Evolutionary conservation across 1,284 basidiomycete genomes (phyloP), one percentile per base, ranked within the genome.

Genomic region (Puccinia polysora): DNA sequence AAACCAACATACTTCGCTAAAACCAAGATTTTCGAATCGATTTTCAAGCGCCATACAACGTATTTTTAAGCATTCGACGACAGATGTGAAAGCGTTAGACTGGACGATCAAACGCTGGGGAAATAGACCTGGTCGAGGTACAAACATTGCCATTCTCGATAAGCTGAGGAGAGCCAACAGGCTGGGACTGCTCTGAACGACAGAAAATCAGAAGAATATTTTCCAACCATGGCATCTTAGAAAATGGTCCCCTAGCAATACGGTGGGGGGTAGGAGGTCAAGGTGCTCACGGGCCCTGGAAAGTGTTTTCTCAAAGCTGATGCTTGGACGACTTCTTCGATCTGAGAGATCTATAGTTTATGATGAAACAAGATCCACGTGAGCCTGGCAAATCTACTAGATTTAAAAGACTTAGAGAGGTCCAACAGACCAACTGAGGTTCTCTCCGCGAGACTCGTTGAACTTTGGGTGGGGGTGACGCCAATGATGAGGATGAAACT

Each of bases 21-120:
- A n/a, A 14, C 30, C n/a, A 47, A 23, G 56, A 34, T 18, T 32
- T 15, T 58, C 28, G 25, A 58, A 53, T 5, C 23, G 32, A 47
- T 45, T 4, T 43, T 47, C n/a, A 25, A 69, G 47, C 23, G 45
- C 60, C n/a, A 25, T 5, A 20, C 38, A 25, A 60, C 49, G 36
- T 25, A 50, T 43, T 20, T 49, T 45, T 32, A 69, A 52, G 45
- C 56, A 60, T 25, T 40, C 18, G 30, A 69, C 34, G 8, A 52
- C 56, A 3, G 56, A 53, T 30, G 43, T 38, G 32, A 59, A 69
- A 14, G 67, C 56, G n/a, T 12, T 23, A 12, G 53, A 69, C 15
- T 69, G 67, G 30, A 69, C 56, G 20, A 69, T 45, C 23, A 45
- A 58, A 18, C 67, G 67, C 38, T 69, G 67, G 25, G 67, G 67